Evolutionary conservation across 2,329 filamentous ascomycete species (phyloP), one percentile per base, ranked within the genome.

Genomic region (Xylariaceae sp.): DNA sequence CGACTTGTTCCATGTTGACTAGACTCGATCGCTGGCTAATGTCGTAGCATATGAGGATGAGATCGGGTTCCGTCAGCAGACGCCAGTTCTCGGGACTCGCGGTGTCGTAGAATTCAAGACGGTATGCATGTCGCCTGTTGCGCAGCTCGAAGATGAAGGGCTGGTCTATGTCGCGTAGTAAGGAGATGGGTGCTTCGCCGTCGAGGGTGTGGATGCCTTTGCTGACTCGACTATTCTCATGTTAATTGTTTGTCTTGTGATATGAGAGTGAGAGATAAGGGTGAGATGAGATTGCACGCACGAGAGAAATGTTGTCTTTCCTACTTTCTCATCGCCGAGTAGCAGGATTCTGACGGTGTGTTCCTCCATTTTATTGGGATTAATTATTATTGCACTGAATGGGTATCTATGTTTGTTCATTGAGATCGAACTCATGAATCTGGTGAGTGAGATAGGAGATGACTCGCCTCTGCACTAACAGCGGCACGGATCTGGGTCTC

Each of bases 301-400:
- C 83, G 83, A 84, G 67, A 86, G 69, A 70, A 86, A 85, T 0
- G 80, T 83, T 18, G 82, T 83, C 71, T 86, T 87, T 57, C 83
- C 83, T 63, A 82, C 82, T 67, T 76, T 76, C 61, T 80, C 77
- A 71, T 86, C 83, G 37, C 84, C 83, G n/a, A 86, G 73, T 17
- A 86, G 70, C 34, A 86, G 70, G 11, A 86, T 73, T n/a, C 75
- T 82, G 66, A 84, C 74, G 53, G 74, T 74, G 57, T 79, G 71
- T 44, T 74, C 65, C 55, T 83, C 80, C 78, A 82, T 82, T 55
- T 65, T 17, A 48, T 55, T 7, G 55, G 30, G 1, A 34, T 50
- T 30, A 1, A 5, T 30, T 4, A 61, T 51, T 37, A 7, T 2
- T 57, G n/a, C 7, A 10, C 34, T 34, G 11, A 34, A 49, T 42